phyloP scores from a whole-genome alignment of 75 land plant species.

The Adiantum capillusveneris region DNA sequence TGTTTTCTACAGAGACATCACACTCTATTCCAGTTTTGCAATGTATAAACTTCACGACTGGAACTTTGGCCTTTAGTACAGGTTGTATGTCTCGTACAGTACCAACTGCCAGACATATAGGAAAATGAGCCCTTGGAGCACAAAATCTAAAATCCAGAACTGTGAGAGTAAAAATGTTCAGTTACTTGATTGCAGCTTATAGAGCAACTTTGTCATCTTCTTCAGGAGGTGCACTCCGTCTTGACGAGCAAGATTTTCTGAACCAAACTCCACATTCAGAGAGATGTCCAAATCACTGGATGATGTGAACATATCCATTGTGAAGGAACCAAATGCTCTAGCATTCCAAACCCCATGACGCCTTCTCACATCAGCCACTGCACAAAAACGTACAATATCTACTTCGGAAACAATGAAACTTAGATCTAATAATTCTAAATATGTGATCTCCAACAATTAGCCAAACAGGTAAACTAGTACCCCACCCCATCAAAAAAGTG shows the following conservation, averaged over 20 bases:
- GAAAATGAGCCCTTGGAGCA: not conserved
- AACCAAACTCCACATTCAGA: constrained; percentile 31
- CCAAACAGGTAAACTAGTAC: no score
- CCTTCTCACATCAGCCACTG: not conserved
- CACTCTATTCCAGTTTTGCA: constrained; percentile 56
- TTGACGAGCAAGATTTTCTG: constrained; percentile 26
- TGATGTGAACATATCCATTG: constrained; percentile 62
- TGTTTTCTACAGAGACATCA: constrained; percentile 79
- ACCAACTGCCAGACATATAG: constrained; percentile 24
- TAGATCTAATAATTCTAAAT: no score
- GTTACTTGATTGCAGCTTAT: not conserved
- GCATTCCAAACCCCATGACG: constrained; percentile 5
- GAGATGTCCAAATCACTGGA: constrained; percentile 75
- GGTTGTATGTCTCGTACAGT: constrained; percentile 29
- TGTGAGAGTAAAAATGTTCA: not conserved
- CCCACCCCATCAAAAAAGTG: no score
- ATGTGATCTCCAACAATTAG: no score
- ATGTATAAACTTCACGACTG: constrained; percentile 60
- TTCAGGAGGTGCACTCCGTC: constrained; percentile 27
- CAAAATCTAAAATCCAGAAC: not conserved
- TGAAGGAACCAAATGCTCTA: constrained; percentile 62
- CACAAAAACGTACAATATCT: no score
- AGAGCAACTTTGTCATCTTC: constrained; percentile 38
- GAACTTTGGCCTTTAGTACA: constrained; percentile 55
- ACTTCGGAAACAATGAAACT: no score